A percentile compares a stretch with the other conserved stretches of the same genome.
These are phyloP conservation scores for Picochlorum sp. DNA, from an alignment of 139 green algal species.

Conservation along the genomic window DNA sequence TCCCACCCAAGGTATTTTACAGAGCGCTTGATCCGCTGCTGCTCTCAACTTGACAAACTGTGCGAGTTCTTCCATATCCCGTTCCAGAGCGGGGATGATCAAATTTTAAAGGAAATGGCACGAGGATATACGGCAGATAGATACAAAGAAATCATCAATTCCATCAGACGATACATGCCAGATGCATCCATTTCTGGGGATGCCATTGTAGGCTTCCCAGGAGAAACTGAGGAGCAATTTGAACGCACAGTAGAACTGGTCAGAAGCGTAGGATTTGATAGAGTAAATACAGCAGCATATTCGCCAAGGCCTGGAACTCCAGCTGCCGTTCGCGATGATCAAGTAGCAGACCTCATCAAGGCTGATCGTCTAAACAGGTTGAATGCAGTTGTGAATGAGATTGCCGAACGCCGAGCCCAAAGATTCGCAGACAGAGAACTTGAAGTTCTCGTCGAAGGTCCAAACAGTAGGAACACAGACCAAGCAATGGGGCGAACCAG, in stretches of 20 bases:
- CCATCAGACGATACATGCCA: slow-evolving; percentile 90
- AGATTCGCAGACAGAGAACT: slow-evolving; percentile 57
- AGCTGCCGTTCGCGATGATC: slow-evolving; percentile 58
- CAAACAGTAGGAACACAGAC: slow-evolving; percentile 53
- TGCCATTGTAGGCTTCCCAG: slow-evolving; percentile 94
- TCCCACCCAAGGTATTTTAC: slow-evolving; percentile 84
- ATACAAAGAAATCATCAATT: slow-evolving; percentile 87
- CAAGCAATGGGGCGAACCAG: slow-evolving; percentile 76
- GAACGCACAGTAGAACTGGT: slow-evolving; percentile 71
- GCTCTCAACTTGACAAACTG: slow-evolving; percentile 86
- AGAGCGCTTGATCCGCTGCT: slow-evolving; percentile 82
- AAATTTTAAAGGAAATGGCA: slow-evolving; percentile 83
- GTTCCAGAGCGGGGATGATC: slow-evolving; percentile 90
- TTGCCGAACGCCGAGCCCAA: slow-evolving; percentile 78
- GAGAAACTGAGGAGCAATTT: slow-evolving; percentile 95
- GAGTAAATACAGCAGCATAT: slow-evolving; percentile 88
- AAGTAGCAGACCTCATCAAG: slow-evolving; percentile 91
- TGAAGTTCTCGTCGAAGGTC: slow-evolving; percentile 72
- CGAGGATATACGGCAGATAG: slow-evolving; percentile 81
- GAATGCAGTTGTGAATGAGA: slow-evolving; percentile 76
- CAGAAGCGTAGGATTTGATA: slow-evolving; percentile 84
- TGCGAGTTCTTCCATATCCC: slow-evolving; percentile 99
- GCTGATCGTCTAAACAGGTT: slow-evolving; percentile 84
- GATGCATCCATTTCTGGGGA: slow-evolving; percentile 87
- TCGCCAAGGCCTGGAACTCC: slow-evolving; percentile 85